Conservation (phyloP, 1,284 basidiomycete genomes). For the Marasmius fiardii region DNA sequence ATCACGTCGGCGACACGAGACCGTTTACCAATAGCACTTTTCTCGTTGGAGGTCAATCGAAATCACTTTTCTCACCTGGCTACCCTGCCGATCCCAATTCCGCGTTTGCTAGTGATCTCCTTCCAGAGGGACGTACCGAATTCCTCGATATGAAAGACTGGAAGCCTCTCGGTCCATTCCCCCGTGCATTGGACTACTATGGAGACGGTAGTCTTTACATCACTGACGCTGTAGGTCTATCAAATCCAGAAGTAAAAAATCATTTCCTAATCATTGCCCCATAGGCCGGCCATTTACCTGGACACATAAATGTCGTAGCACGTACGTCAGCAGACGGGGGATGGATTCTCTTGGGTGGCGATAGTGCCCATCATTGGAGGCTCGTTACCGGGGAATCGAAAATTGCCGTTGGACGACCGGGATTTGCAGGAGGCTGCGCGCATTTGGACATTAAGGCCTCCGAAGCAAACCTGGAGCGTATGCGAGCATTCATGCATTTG, state of each 20-base stretch:
- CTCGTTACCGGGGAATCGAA: constrained; percentile 43
- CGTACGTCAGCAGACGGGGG: constrained; percentile 52
- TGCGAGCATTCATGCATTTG: constrained; percentile 34
- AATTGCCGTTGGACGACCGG: constrained; percentile 31
- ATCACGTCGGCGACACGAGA: constrained; percentile 39
- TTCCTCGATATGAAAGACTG: constrained; percentile 29
- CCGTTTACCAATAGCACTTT: constrained; percentile 47
- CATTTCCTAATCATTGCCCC: not conserved
- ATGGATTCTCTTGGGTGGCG: constrained; percentile 57
- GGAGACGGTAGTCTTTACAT: constrained; percentile 57
- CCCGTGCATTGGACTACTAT: constrained; percentile 48
- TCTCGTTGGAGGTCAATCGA: constrained; percentile 38
- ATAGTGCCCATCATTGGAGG: constrained; percentile 53
- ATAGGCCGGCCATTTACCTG: constrained; percentile 45
- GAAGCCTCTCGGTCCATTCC: constrained; percentile 47
- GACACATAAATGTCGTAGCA: constrained; percentile 51
- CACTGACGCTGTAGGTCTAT: constrained; percentile 37
- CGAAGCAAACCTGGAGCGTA: constrained; percentile 35
- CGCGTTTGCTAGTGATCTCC: constrained; percentile 29
- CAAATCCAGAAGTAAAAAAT: not conserved
- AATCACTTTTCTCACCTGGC: constrained; percentile 29
- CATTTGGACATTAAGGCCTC: constrained; percentile 42
- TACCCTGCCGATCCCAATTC: constrained; percentile 40
- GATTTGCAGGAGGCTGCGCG: constrained; percentile 31
- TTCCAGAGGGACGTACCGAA: constrained; percentile 40